phyloP scores from a whole-genome alignment of 306 rosid genomes.

The Rosa rugosa region DNA sequence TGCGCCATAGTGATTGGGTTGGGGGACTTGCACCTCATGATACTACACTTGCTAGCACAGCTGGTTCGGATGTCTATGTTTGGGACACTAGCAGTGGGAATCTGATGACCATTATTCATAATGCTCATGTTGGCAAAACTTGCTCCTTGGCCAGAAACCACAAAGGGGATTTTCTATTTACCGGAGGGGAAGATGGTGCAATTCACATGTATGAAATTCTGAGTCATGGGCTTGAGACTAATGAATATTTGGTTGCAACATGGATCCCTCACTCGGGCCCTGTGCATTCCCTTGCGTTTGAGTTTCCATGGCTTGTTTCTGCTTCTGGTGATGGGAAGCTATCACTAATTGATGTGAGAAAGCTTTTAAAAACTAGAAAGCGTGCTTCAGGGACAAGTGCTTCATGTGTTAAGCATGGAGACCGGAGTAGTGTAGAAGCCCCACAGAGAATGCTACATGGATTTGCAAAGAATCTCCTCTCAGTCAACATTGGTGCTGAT shows the following conservation, averaged over 20 bases:
- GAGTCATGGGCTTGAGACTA: conserved; percentile 30
- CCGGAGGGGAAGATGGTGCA: conserved; percentile 92
- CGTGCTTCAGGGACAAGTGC: conserved; percentile 39
- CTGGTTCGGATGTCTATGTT: conserved; percentile 84
- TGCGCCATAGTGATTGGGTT: conserved; percentile 95
- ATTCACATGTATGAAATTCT: conserved; percentile 79
- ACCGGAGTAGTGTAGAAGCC: conserved; percentile 54
- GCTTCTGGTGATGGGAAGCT: conserved; percentile 83
- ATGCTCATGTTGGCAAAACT: conserved; percentile 74
- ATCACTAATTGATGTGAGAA: conserved; percentile 80
- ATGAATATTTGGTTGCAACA: conserved; percentile 43
- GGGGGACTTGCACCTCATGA: conserved; percentile 82
- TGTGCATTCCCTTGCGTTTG: conserved; percentile 83
- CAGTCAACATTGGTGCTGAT: conserved; percentile 80
- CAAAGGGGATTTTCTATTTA: conserved; percentile 74
- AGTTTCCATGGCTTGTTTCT: conserved; percentile 98
- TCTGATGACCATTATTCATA: conserved; percentile 44
- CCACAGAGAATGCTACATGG: conserved; percentile 96
- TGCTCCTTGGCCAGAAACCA: conserved; percentile 76
- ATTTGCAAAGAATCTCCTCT: conserved; percentile 63
- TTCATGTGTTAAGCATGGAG: conserved; percentile 34
- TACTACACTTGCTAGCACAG: conserved; percentile 61
- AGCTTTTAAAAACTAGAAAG: conserved; percentile 51
- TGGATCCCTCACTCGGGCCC: conserved; percentile 91
- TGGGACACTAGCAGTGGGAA: conserved; percentile 71